phyloP scores from a whole-genome alignment of 148 eudicot genomes.

The Hydrangea macrophylla region DNA sequence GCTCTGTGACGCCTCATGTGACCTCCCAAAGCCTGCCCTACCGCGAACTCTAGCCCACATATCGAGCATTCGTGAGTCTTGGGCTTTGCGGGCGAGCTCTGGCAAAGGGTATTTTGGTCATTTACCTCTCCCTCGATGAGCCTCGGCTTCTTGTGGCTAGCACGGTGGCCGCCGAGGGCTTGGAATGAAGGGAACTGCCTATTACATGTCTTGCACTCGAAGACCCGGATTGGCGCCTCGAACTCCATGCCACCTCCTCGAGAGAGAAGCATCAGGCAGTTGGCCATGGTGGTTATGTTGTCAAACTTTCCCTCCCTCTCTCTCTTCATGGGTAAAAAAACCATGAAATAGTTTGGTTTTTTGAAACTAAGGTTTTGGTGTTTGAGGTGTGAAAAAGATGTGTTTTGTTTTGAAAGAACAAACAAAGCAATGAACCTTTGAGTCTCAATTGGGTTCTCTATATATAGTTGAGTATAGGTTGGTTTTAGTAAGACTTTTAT shows the following conservation, averaged over 20 bases:
- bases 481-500: neutral
- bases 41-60: slow-evolving; percentile 20
- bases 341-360: neutral
- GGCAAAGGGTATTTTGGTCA: neutral
- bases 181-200: slow-evolving; percentile 35
- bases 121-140: neutral
- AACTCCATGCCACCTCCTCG: neutral
- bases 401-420: neutral
- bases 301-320: slow-evolving; percentile 30
- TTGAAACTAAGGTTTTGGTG: neutral
- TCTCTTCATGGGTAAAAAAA: slow-evolving; percentile 30
- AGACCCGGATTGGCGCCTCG: neutral
- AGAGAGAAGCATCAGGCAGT: slow-evolving; percentile 43
- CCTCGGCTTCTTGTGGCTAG: slow-evolving; percentile 39
- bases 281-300: slow-evolving; percentile 40
- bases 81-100: neutral
- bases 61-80: slow-evolving; percentile 21
- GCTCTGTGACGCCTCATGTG: slow-evolving; percentile 28
- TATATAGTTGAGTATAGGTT: neutral
- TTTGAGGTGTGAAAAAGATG: neutral
- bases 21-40: slow-evolving; percentile 24
- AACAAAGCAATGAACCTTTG: neutral
- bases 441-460: neutral
- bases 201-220: slow-evolving; percentile 42
- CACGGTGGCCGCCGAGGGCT: slow-evolving; percentile 41